These are phyloP conservation scores for Phialocephala subalpina DNA, from an alignment of 2,329 filamentous ascomycete genomes.

Conservation along the genomic window DNA sequence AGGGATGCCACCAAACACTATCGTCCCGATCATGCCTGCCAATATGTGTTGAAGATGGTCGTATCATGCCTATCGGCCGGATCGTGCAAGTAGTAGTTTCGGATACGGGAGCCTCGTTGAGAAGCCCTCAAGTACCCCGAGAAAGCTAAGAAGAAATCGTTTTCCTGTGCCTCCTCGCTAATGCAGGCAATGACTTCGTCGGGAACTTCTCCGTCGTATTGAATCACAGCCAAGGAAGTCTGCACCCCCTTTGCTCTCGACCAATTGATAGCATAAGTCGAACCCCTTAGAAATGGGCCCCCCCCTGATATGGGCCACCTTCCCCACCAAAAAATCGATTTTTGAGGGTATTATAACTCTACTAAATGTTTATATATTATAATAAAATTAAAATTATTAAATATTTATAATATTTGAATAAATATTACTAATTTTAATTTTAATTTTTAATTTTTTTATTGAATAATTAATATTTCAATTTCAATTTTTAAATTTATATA, in stretches of 20 bases:
- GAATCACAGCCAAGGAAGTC: slow-evolving; percentile 11
- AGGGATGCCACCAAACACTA: slow-evolving; percentile 18
- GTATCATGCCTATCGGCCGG: neutral
- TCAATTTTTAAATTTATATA: no score
- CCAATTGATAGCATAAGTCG: slow-evolving; percentile 23
- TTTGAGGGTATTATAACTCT: no score
- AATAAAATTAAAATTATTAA: no score
- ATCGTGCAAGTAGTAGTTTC: neutral
- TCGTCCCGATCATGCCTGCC: neutral
- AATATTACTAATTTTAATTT: no score
- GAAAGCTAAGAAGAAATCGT: neutral
- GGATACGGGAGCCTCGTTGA: neutral
- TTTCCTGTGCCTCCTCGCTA: neutral
- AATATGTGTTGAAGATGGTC: neutral
- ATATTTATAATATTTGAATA: no score
- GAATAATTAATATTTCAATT: no score
- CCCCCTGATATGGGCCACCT: no score
- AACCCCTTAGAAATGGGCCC: no score
- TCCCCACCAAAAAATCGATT: no score
- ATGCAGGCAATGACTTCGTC: neutral
- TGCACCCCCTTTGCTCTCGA: slow-evolving; percentile 22
- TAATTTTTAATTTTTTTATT: no score
- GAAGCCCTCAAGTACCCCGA: neutral
- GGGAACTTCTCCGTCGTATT: slow-evolving; percentile 6
- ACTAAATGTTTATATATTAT: no score